A percentile compares a stretch with the other conserved stretches of the same genome.
Conservation (phyloP, 306 rosid species). For the Cercis canadensis region DNA sequence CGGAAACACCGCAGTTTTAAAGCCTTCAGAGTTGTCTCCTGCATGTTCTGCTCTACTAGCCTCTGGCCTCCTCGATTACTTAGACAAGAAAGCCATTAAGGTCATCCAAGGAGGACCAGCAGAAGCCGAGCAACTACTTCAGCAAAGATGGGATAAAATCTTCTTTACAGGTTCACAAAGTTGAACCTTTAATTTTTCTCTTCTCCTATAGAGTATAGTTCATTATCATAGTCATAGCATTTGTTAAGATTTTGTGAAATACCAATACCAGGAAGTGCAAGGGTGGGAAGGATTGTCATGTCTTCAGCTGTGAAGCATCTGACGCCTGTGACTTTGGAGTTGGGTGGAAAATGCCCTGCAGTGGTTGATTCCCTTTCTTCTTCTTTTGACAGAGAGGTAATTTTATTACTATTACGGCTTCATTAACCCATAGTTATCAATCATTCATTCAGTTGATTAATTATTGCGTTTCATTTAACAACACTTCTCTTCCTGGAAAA, state of each 20-base stretch:
- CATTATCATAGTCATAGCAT: background rate
- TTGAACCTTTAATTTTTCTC: background rate
- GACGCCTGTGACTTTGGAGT: slow-evolving; percentile 75
- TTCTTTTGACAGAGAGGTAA: slow-evolving; percentile 65
- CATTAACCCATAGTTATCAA: too few species aligned
- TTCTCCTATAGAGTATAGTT: too few species aligned
- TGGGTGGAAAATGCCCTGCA: slow-evolving; percentile 88
- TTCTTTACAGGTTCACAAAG: slow-evolving; percentile 69
- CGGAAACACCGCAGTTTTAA: slow-evolving; percentile 67
- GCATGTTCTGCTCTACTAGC: slow-evolving; percentile 58
- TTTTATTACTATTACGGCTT: background rate
- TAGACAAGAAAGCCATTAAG: slow-evolving; percentile 62
- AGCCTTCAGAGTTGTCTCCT: slow-evolving; percentile 75
- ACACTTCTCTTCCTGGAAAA: slow-evolving; percentile 30
- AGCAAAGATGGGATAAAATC: slow-evolving; percentile 70
- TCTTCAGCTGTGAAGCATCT: slow-evolving; percentile 68
- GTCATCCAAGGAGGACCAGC: slow-evolving; percentile 64
- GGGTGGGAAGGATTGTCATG: slow-evolving; percentile 66
- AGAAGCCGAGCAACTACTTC: slow-evolving; percentile 57
- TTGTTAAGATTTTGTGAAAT: background rate
- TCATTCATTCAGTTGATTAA: too few species aligned
- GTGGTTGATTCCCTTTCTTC: slow-evolving; percentile 65
- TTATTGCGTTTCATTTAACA: too few species aligned
- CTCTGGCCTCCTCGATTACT: slow-evolving; percentile 46
- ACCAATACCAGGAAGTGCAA: slow-evolving; percentile 55